Conservation (phyloP, 352 stramenopile genomes). For the Globisporangium splendens region DNA sequence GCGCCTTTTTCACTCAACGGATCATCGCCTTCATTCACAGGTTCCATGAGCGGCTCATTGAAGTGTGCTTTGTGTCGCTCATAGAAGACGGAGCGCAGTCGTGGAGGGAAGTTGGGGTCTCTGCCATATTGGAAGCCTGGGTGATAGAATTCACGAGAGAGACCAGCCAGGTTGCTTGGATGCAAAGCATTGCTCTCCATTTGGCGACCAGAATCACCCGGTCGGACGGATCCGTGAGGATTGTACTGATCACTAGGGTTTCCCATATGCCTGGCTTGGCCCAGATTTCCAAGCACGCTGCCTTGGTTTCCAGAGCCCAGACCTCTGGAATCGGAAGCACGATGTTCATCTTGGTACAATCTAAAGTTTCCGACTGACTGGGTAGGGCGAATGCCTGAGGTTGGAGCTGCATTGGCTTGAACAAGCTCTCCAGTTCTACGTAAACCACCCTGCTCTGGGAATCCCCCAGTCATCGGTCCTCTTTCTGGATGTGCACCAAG, state of each 20-base stretch:
- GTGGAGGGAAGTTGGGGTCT: constrained; percentile 46
- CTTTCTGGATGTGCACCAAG: constrained; percentile 5
- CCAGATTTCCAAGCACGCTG: constrained; percentile 17
- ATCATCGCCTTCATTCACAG: constrained; percentile 65
- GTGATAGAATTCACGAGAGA: constrained; percentile 10
- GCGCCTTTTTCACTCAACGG: constrained; percentile 72
- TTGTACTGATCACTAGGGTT: not conserved
- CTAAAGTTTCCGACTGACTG: constrained; percentile 79
- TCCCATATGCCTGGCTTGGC: constrained; percentile 7
- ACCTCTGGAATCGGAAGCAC: not conserved
- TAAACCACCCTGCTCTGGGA: constrained; percentile 22
- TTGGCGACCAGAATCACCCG: constrained; percentile 1
- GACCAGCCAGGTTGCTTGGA: not conserved
- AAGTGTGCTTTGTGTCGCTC: constrained; percentile 68
- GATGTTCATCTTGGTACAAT: constrained; percentile 53
- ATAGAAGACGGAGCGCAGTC: constrained; percentile 59
- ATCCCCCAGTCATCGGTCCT: constrained; percentile 5
- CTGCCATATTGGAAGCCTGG: constrained; percentile 33
- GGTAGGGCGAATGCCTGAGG: constrained; percentile 43
- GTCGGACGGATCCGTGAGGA: not conserved
- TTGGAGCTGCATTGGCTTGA: constrained; percentile 11
- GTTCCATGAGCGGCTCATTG: constrained; percentile 65
- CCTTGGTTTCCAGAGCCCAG: not conserved
- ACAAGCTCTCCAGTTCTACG: constrained; percentile 19
- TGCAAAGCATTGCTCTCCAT: not conserved